Percentiles rank a stretch among this genome's conserved stretches.
These are phyloP conservation scores for Elongisporangium prolatum DNA, from an alignment of 352 stramenopile species.

Conservation along the genomic window DNA sequence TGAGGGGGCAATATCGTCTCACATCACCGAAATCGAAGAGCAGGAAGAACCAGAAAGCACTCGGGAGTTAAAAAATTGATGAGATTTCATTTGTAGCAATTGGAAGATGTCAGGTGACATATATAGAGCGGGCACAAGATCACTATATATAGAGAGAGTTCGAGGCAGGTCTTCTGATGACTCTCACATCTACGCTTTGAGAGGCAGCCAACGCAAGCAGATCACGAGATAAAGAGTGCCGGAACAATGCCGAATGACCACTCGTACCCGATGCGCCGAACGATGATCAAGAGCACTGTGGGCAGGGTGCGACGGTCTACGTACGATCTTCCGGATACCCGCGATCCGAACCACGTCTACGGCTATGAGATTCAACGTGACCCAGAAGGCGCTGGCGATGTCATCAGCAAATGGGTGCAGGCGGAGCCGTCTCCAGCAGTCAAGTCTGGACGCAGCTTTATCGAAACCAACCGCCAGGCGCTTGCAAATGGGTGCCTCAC, in stretches of 20 bases:
- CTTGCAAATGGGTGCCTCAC: slow-evolving; percentile 53
- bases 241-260: slow-evolving; percentile 24
- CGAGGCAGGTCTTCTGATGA: not conserved
- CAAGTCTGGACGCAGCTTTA: slow-evolving; percentile 64
- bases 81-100: not conserved
- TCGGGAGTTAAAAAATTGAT: not conserved
- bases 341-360: slow-evolving; percentile 61
- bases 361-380: slow-evolving; percentile 66
- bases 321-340: slow-evolving; percentile 67
- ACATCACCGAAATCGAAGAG: not conserved
- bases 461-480: slow-evolving; percentile 74
- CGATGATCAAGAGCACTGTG: slow-evolving; percentile 81
- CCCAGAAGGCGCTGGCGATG: slow-evolving; percentile 61
- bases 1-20: not conserved
- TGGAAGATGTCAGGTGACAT: not conserved
- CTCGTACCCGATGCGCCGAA: slow-evolving; percentile 50
- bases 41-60: not conserved
- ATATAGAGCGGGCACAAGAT: not conserved
- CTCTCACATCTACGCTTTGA: not conserved
- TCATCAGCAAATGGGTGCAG: slow-evolving; percentile 72
- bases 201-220: not conserved
- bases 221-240: slow-evolving; percentile 21
- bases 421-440: slow-evolving; percentile 56
- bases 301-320: slow-evolving; percentile 48
- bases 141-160: not conserved